Base-by-base conservation (phyloP, 805 yeast genomes). In the Myxozyma mucilagina region DNA sequence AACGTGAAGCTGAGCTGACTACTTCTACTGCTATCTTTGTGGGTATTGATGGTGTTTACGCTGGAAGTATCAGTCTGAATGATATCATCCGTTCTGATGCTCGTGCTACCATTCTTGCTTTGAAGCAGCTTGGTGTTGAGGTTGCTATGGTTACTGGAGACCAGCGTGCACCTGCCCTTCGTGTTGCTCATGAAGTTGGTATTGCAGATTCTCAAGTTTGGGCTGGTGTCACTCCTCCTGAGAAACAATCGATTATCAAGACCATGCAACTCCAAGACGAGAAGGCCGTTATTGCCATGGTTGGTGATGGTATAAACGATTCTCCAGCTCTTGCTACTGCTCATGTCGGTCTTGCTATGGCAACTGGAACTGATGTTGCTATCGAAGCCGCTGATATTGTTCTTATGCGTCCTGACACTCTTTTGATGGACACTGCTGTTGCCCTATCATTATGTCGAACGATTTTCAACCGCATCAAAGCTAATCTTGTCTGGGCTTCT, bases 271-370 rank as follows among this genome's bases (percentile, higher is more conserved):
- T 70, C 14, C 56, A 60, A 11, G 32, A 43, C n/a, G 47, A 52
- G 14, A 51, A 52, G 10, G 65, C 63, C 31, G 59, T 56, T 10
- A 87, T 94, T 45, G 93, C 92, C 5, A 91, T 96, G 79, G 87
- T 94, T 24, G 99, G 99, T 42, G 99, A 94, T 75, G 99, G 99
- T 61, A 89, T 94, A 67, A 94, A 94, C 73, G 99, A 94, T 72
- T 96, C 98, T 0, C 97, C 99, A 0, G 98, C 98, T 0, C 80
- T 94, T 57, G 96, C 90, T 0, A 82, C 87, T 58, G 88, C 97
- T 0, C 90, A 91, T 67, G 75, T 94, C 18, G 99, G 99, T 29
- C 84, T 96, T 69, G 94, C 98, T 10, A 84, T 96, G 60, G 87
- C 96, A 9, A 83, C 96, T 0, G 97, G 98, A 4, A 89, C 98